These are phyloP conservation scores for Drosera spatulata DNA, from an alignment of 179 eudicot genomes.

Conservation along the genomic window DNA sequence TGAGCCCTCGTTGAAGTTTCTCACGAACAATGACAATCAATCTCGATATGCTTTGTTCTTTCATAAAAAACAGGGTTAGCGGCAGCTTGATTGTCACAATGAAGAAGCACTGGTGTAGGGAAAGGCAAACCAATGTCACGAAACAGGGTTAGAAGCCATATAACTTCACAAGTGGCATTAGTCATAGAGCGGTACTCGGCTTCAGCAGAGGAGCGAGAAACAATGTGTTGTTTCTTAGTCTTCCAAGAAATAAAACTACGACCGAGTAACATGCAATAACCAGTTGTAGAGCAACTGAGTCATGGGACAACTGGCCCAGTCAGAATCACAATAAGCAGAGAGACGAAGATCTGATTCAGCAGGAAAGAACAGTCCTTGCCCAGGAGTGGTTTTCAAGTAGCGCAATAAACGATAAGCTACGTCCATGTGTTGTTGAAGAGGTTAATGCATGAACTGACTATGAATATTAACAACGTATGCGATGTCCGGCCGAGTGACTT, in stretches of 20 bases:
- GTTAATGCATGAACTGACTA: not conserved
- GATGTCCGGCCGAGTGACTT: not conserved
- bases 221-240: not conserved
- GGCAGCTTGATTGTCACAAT: not conserved
- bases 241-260: not conserved
- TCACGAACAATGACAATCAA: not conserved
- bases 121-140: not conserved
- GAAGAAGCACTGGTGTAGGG: not conserved
- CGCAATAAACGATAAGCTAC: not conserved
- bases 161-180: not conserved
- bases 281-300: not conserved
- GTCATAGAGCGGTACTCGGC: slow-evolving; percentile 3
- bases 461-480: not conserved
- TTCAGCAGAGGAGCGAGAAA: slow-evolving; percentile 2
- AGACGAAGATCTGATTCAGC: not conserved
- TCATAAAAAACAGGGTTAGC: not conserved
- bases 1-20: not conserved
- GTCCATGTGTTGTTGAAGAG: not conserved
- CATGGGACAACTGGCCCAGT: slow-evolving; percentile 1
- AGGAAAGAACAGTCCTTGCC: not conserved
- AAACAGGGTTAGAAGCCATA: not conserved
- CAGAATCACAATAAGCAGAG: slow-evolving; percentile 1
- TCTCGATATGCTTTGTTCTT: not conserved
- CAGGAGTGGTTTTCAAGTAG: slow-evolving; percentile 2
- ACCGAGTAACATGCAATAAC: not conserved